Percentiles rank a stretch among this genome's conserved stretches.
These are phyloP conservation scores for Penicillium sclerotigenum DNA, from an alignment of 2,329 filamentous ascomycete genomes.

Conservation along the genomic window DNA sequence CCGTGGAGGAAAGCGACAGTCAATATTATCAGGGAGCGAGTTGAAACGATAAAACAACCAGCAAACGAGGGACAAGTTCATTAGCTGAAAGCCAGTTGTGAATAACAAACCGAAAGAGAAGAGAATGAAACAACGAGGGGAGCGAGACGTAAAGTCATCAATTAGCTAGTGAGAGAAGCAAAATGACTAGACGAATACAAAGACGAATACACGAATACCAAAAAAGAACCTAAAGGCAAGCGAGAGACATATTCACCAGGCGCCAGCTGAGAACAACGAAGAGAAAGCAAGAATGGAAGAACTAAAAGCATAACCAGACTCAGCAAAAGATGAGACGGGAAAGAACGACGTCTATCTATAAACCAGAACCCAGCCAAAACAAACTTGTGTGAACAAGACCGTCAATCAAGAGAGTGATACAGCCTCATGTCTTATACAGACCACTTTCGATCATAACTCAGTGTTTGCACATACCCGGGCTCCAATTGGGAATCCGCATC, in stretches of 20 bases:
- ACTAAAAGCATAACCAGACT: background rate
- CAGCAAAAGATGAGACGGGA: background rate
- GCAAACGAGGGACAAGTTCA: background rate
- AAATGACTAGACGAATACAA: background rate
- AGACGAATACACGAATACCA: background rate
- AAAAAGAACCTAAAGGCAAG: background rate
- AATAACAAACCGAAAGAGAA: background rate
- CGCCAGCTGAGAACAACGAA: background rate
- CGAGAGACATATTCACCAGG: background rate
- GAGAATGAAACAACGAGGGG: background rate
- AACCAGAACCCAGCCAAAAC: background rate
- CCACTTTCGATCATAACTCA: background rate
- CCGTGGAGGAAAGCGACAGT: background rate
- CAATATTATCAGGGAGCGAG: background rate
- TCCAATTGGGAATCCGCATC: slow-evolving; percentile 19
- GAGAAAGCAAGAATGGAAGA: background rate
- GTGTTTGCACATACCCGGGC: slow-evolving; percentile 3
- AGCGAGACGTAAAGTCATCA: background rate
- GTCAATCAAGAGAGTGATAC: background rate
- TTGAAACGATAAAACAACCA: background rate
- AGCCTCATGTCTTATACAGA: background rate
- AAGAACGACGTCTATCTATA: background rate
- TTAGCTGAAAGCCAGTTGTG: background rate
- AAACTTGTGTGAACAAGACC: background rate
- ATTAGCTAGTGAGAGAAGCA: background rate